Percentiles rank a stretch among this genome's conserved stretches.
phyloP scores from a whole-genome alignment of 371 early-diverging fungal genomes.

The Paramicrosporidium saccamoebae region DNA sequence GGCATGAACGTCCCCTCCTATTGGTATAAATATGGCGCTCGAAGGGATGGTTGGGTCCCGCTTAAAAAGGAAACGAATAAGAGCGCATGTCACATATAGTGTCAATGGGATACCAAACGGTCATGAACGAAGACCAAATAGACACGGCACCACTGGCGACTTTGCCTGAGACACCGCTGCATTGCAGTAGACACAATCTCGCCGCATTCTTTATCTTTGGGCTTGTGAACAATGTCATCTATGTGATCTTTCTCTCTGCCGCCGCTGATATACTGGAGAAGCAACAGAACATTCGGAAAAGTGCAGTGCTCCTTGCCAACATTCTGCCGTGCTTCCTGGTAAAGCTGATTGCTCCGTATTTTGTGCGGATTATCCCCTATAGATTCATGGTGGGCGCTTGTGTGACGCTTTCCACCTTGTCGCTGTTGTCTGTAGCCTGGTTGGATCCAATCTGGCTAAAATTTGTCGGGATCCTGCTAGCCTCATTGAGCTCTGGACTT shows the following conservation, averaged over 20 bases:
- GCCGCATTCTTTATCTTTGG: neutral
- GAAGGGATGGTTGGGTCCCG: too few species aligned
- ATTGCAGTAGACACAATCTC: too few species aligned
- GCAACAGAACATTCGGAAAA: constrained; percentile 2
- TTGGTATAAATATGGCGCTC: too few species aligned
- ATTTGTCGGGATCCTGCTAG: constrained; percentile 9
- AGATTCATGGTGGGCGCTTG: constrained; percentile 5
- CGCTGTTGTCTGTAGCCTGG: constrained; percentile 5
- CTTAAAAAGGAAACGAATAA: too few species aligned
- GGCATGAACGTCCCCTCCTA: too few species aligned
- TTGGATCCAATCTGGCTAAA: constrained; percentile 3
- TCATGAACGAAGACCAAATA: too few species aligned
- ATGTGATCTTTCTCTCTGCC: constrained; percentile 12
- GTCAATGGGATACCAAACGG: too few species aligned
- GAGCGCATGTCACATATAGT: too few species aligned
- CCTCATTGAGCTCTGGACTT: constrained; percentile 9
- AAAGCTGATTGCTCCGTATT: constrained; percentile 9
- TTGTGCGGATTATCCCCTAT: constrained; percentile 7
- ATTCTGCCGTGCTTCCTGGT: constrained; percentile 9
- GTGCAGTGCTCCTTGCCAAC: constrained; percentile 9
- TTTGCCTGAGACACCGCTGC: too few species aligned
- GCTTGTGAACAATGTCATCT: constrained; percentile 10
- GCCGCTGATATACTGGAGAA: constrained; percentile 11
- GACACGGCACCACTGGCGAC: too few species aligned
- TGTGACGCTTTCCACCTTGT: constrained; percentile 3